phyloP scores from a whole-genome alignment of 2,329 filamentous ascomycete genomes.

The Aureobasidium uvarum region DNA sequence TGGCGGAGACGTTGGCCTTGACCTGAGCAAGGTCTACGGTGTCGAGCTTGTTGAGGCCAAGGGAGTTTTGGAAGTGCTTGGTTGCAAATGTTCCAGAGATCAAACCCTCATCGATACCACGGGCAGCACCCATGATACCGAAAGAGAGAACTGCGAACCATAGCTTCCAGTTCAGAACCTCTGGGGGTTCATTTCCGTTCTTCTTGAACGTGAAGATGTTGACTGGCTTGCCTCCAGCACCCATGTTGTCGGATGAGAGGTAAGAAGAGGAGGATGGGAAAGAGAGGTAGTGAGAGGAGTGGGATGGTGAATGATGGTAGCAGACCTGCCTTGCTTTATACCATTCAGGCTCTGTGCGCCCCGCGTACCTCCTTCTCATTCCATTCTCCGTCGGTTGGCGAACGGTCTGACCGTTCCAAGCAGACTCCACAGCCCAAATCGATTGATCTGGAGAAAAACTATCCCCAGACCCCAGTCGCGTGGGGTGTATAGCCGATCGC shows the following conservation, averaged over 20 bases:
- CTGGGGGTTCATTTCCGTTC: slow-evolving; percentile 61
- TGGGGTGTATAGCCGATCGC: slow-evolving; percentile 13
- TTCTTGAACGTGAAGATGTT: slow-evolving; percentile 46
- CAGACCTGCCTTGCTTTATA: slow-evolving; percentile 25
- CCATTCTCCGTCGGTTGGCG: not conserved
- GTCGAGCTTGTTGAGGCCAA: slow-evolving; percentile 56
- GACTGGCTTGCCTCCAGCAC: slow-evolving; percentile 31
- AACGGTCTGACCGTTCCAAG: slow-evolving; percentile 16
- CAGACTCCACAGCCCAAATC: slow-evolving; percentile 5
- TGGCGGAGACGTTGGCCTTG: slow-evolving; percentile 68
- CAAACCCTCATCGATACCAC: slow-evolving; percentile 73
- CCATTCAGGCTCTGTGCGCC: not conserved
- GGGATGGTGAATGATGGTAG: not conserved
- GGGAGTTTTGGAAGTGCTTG: slow-evolving; percentile 58
- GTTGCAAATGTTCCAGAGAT: slow-evolving; percentile 58
- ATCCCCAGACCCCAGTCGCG: slow-evolving; percentile 13
- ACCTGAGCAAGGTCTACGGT: slow-evolving; percentile 60
- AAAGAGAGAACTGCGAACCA: slow-evolving; percentile 66
- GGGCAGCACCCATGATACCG: slow-evolving; percentile 65
- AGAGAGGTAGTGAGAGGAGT: slow-evolving; percentile 11
- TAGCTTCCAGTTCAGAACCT: slow-evolving; percentile 71
- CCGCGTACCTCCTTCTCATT: not conserved
- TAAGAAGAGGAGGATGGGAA: not conserved
- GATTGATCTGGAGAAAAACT: slow-evolving; percentile 15
- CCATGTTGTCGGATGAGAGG: slow-evolving; percentile 24